These are phyloP conservation scores for Pythium dissimile DNA, from an alignment of 352 stramenopile genomes.

Conservation along the genomic window DNA sequence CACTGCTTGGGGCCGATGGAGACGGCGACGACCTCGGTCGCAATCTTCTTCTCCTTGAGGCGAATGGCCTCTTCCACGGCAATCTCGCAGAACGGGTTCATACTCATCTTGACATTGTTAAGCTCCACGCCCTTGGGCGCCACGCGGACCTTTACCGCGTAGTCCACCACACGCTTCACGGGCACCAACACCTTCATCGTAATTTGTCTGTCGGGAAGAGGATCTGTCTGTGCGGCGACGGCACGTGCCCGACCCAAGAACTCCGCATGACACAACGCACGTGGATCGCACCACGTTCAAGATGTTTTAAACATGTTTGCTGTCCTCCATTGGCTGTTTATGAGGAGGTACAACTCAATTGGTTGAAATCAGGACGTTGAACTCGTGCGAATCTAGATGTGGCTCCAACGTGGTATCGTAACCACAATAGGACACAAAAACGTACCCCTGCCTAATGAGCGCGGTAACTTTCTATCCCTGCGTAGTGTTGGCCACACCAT, in stretches of 20 bases:
- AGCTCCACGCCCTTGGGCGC: slow-evolving; percentile 93
- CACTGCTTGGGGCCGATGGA: slow-evolving; percentile 97
- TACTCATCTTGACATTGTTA: slow-evolving; percentile 99
- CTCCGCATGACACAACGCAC: slow-evolving; percentile 6
- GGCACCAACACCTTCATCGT: slow-evolving; percentile 93
- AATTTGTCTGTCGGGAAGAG: not conserved
- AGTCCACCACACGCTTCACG: slow-evolving; percentile 97
- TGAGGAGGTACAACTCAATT: not conserved
- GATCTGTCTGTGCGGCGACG: slow-evolving; percentile 4
- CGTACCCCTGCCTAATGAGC: not conserved
- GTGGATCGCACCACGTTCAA: slow-evolving; percentile 17
- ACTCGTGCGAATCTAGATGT: slow-evolving; percentile 20
- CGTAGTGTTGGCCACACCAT: not conserved
- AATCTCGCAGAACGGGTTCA: slow-evolving; percentile 99
- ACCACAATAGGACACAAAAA: no score
- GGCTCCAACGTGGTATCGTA: slow-evolving; percentile 16
- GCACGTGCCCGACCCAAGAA: slow-evolving; percentile 5
- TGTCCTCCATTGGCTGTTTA: not conserved
- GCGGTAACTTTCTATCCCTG: no score
- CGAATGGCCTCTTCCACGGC: slow-evolving; percentile 97
- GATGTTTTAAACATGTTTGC: slow-evolving; percentile 20
- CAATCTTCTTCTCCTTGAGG: slow-evolving; percentile 97
- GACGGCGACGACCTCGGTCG: slow-evolving; percentile 94
- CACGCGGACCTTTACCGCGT: slow-evolving; percentile 98
- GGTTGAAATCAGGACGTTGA: slow-evolving; percentile 6